Evolutionary conservation across 805 yeast species (phyloP), one percentile per base, ranked within the genome.

Genomic region (Hanseniaspora hatyaiensis): DNA sequence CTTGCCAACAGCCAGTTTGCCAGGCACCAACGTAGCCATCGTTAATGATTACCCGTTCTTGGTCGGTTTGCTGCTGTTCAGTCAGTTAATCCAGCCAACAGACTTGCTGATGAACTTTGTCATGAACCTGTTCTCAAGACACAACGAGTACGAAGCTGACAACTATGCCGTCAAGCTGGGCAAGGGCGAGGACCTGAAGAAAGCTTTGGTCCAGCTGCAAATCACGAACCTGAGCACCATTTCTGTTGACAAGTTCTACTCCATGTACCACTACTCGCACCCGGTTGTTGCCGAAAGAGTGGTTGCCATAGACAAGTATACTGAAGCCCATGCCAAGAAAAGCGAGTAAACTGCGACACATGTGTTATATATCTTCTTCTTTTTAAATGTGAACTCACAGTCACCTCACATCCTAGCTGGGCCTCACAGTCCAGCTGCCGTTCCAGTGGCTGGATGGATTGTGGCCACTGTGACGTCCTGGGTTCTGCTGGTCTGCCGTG

Each of bases 101-200:
- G 87, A 82, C 58, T 75, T 83, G 52, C 61, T 76, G 19, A 62
- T 82, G 60, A 74, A 77, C 52, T 86, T 86, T 56, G 65, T 67
- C 18, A 73, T 75, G 72, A 82, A 85, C 61, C 64, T 77, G 43
- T 62, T 87, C 50, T 77, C 88, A 6, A 83, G 99, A 73, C 75
- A 77, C 55, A 82, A 82, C 56, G 99, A 92, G 67, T 92, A 80
- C 59, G 86, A 92, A 66, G 97, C 99, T 15, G 98, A 89, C 63
- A 77, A 72, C 52, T 87, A 74, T 61, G 96, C 97, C 15, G 78
- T 77, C 49, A 68, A 72, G 41, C 73, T 78, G 55, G 95, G 95
- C 22, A 79, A 78, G 60, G 71, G 82, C 8, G 68, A 72, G 28
- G 78, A 78, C 44, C 74, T 92, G 60, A 74, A 82, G 44, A 68